A percentile compares a stretch with the other conserved stretches of the same genome.
These are phyloP conservation scores for Zychaea mexicana DNA, from an alignment of 371 early-diverging fungal species.

Conservation along the genomic window DNA sequence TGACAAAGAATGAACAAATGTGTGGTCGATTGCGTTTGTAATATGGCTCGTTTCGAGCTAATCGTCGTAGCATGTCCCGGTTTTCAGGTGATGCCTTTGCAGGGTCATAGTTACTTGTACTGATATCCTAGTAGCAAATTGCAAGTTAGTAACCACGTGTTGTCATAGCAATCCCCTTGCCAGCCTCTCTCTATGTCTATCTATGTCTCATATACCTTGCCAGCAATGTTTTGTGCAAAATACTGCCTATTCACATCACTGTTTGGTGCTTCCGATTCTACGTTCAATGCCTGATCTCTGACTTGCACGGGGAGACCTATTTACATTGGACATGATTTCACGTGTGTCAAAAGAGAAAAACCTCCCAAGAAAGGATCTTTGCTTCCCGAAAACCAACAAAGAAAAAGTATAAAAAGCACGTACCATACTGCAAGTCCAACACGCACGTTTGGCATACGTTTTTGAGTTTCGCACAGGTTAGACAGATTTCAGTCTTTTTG, in stretches of 20 bases:
- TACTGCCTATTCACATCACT: constrained; percentile 89
- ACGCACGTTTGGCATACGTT: constrained; percentile 98
- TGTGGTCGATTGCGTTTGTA: constrained; percentile 90
- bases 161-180: too few relatives aligned
- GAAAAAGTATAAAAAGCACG: not conserved
- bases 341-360: not conserved
- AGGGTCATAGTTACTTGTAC: constrained; percentile 62
- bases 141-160: too few relatives aligned
- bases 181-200: too few relatives aligned
- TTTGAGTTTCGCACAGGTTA: constrained; percentile 95
- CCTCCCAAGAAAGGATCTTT: not conserved
- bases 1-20: constrained; percentile 94
- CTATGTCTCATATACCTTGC: constrained; percentile 52
- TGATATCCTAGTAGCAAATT: not conserved
- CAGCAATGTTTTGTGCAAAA: constrained; percentile 85
- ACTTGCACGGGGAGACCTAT: constrained; percentile 89
- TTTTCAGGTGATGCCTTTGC: constrained; percentile 79
- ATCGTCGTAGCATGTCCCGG: constrained; percentile 75
- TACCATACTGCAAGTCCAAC: constrained; percentile 92
- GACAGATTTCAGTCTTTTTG: constrained; percentile 97
- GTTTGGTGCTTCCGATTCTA: constrained; percentile 76
- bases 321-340: too few relatives aligned
- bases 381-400: too few relatives aligned
- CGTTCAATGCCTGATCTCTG: constrained; percentile 83
- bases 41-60: constrained; percentile 90